These are phyloP conservation scores for Deinandra increscens DNA, from an alignment of 129 eudicot species.

Conservation along the genomic window DNA sequence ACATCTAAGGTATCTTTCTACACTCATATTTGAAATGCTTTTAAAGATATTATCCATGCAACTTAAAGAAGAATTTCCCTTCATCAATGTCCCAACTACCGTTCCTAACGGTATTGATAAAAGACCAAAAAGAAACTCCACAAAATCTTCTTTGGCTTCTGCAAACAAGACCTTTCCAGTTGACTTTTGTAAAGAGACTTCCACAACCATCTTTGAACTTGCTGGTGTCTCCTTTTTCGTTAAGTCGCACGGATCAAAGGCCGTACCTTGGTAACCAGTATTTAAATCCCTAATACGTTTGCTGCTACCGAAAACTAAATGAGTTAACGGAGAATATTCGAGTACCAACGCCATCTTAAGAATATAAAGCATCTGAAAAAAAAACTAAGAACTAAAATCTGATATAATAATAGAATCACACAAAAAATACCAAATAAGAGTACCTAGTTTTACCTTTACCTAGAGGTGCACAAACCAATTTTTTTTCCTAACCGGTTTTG, in stretches of 20 bases:
- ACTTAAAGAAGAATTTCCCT: neutral
- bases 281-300: neutral
- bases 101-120: constrained; percentile 30
- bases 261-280: neutral
- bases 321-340: neutral
- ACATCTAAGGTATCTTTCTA: neutral
- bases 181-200: constrained; percentile 29
- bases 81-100: constrained; percentile 6
- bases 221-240: neutral
- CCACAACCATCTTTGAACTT: constrained; percentile 3
- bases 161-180: constrained; percentile 23
- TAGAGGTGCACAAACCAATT: too few relatives aligned
- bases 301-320: neutral
- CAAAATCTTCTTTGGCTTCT: constrained; percentile 35
- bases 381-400: too few relatives aligned
- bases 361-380: constrained; percentile 1
- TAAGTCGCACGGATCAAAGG: neutral
- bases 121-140: constrained; percentile 33
- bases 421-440: too few relatives aligned
- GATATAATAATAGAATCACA: too few relatives aligned
- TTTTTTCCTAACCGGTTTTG: too few relatives aligned
- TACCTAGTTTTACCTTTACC: too few relatives aligned
- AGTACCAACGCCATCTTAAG: neutral
- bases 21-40: constrained; percentile 15
- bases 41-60: constrained; percentile 24